phyloP scores from a whole-genome alignment of 805 yeast species.

The Zygotorulaspora chibaensis region DNA sequence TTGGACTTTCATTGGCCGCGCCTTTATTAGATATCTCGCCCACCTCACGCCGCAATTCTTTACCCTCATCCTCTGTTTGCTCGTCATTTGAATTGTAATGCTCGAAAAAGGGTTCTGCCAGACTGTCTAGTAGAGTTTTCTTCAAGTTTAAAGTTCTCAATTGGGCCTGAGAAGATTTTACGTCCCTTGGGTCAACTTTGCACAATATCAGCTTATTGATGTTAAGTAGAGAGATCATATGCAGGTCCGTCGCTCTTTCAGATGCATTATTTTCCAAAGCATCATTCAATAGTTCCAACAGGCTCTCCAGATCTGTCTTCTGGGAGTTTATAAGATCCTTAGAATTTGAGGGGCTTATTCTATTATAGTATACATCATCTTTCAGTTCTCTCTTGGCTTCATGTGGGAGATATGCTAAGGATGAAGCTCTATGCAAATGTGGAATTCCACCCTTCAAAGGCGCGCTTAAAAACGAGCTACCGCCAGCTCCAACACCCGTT shows the following conservation, averaged over 20 bases:
- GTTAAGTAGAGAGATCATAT: conserved; percentile 33
- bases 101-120: conserved; percentile 36
- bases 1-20: conserved; percentile 4
- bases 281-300: conserved; percentile 31
- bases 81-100: conserved; percentile 21
- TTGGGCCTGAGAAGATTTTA: conserved; percentile 5
- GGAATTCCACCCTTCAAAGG: conserved; percentile 5
- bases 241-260: conserved; percentile 30
- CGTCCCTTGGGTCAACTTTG: conserved; percentile 8
- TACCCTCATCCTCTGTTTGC: conserved; percentile 17
- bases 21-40: conserved; percentile 14
- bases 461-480: conserved; percentile 1
- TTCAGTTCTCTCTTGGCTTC: not conserved
- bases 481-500: not conserved
- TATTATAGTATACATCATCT: conserved; percentile 8
- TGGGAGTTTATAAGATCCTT: conserved; percentile 22
- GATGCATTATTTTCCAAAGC: conserved; percentile 32
- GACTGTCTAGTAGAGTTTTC: conserved; percentile 29
- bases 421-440: conserved; percentile 14
- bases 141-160: conserved; percentile 18
- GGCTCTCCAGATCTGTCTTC: conserved; percentile 28
- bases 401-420: conserved; percentile 12
- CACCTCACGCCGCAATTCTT: conserved; percentile 36
- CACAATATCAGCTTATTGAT: conserved; percentile 30
- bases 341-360: conserved; percentile 12